Conservation (phyloP, 805 yeast species). For the Brettanomyces naardenensis region DNA sequence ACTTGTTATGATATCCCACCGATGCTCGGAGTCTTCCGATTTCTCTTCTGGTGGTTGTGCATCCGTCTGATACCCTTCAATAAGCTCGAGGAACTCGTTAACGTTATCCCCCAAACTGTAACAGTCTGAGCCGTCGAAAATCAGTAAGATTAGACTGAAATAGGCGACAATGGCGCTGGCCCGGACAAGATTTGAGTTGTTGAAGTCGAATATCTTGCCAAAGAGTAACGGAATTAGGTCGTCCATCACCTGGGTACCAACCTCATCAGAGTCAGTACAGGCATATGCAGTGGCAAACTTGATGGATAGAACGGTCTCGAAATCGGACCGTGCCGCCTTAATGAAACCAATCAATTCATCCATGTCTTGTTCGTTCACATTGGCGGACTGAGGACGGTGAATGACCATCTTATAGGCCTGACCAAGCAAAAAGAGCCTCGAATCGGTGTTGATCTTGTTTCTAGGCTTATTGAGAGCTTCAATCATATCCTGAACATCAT, state of each 20-base stretch:
- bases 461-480: conserved; percentile 33
- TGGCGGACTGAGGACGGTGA: conserved; percentile 27
- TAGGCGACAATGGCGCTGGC: conserved; percentile 19
- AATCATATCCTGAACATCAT: conserved; percentile 37
- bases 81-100: conserved; percentile 34
- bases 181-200: conserved; percentile 4
- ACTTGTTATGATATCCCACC: conserved; percentile 28
- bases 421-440: conserved; percentile 42
- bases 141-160: conserved; percentile 29
- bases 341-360: conserved; percentile 30
- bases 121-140: conserved; percentile 41
- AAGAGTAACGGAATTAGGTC: conserved; percentile 23
- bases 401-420: conserved; percentile 42
- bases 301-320: conserved; percentile 33
- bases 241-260: conserved; percentile 28
- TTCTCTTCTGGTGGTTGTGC: conserved; percentile 1
- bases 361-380: conserved; percentile 30
- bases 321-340: conserved; percentile 13
- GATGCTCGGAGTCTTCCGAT: not conserved
- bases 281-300: conserved; percentile 35
- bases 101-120: conserved; percentile 41
- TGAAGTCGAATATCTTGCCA: conserved; percentile 9
- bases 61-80: conserved; percentile 32
- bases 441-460: conserved; percentile 36
- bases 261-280: conserved; percentile 44